Evolutionary conservation across 371 early-diverging fungal species (phyloP), one percentile per base, ranked within the genome.

Genomic region (Haplosporangium sp.): DNA sequence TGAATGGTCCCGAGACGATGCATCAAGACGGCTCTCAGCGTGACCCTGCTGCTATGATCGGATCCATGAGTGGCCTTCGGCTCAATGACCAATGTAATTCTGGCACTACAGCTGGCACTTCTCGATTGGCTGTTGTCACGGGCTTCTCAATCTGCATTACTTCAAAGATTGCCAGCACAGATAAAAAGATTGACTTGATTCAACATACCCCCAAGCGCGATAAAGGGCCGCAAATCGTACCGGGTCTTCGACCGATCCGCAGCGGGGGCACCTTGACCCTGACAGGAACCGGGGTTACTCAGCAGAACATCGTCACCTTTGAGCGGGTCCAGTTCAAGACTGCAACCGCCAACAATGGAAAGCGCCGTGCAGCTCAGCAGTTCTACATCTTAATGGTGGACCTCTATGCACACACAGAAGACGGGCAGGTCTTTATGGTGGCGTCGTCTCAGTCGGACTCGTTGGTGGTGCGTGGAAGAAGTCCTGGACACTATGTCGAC

Each of bases 131-230:
- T 14, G 58, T 74, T 8, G 69, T 74, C 1, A 64, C 70, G 7
- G 74, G 83, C n/a, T 96, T 95, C 64, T 74, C 85, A 53, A 64
- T 95, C 38, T 92, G 92, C 11, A 87, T 95, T 29, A 81, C 85
- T 0, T 91, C 95, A 14, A 73, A 83, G 36, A 76, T 88, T 13
- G 79, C 87, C 2, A 83, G 83, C 55, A 84, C 83, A 42, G 90
- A 90, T 53, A 87, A 87, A 61, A 65, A 79, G 40, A 89, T 96
- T 16, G 91, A 91, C 13, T 81, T 96, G 6, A 86, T 95, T 42
- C 95, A 96, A 65, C 95, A 95, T 70, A 95, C 97, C 0, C 88
- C 95, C n/a, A 96, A 96, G 80, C 91, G 97, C 37, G 96, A 96
- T 81, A 95, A 95, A 71, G 96, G 96, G 0, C 95, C 95, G 2